Evolutionary conservation across 129 eudicot genomes (phyloP).

Genomic region (Saussurea involucrata): DNA sequence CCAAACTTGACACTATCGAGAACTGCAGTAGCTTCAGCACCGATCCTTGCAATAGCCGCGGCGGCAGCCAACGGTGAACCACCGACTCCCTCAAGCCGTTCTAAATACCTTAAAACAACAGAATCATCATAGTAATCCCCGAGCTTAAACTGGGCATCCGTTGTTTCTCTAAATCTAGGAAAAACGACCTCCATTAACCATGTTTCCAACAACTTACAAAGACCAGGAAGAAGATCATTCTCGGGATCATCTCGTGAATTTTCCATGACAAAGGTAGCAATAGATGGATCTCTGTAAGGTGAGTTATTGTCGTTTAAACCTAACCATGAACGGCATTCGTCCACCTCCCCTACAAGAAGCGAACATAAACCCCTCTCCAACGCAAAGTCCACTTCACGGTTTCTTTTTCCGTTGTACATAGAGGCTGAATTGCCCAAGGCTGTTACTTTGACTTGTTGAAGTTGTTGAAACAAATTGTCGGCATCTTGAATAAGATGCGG

Average conservation of each 20-base stretch:
- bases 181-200: slow-evolving; percentile 97
- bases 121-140: slow-evolving; percentile 99
- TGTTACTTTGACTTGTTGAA: slow-evolving; percentile 78
- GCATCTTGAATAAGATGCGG: slow-evolving; percentile 90
- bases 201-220: slow-evolving; percentile 85
- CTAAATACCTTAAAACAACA: slow-evolving; percentile 73
- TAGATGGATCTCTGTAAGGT: slow-evolving; percentile 76
- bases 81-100: slow-evolving; percentile 74
- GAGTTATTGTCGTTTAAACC: slow-evolving; percentile 75
- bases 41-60: slow-evolving; percentile 86
- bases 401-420: slow-evolving; percentile 40
- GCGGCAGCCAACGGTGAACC: slow-evolving; percentile 95
- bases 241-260: slow-evolving; percentile 71
- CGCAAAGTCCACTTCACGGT: slow-evolving; percentile 75
- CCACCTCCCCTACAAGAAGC: slow-evolving; percentile 89
- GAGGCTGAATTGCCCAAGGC: slow-evolving; percentile 46
- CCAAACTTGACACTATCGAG: slow-evolving; percentile 72
- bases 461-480: slow-evolving; percentile 79
- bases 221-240: slow-evolving; percentile 83
- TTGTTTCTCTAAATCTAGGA: slow-evolving; percentile 88
- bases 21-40: slow-evolving; percentile 98
- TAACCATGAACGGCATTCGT: slow-evolving; percentile 86
- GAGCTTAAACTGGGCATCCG: slow-evolving; percentile 62
- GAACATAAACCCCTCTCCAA: slow-evolving; percentile 92
- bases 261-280: slow-evolving; percentile 69